Conservation (phyloP, 495 filamentous ascomycete species). For the Cetradonia linearis region DNA sequence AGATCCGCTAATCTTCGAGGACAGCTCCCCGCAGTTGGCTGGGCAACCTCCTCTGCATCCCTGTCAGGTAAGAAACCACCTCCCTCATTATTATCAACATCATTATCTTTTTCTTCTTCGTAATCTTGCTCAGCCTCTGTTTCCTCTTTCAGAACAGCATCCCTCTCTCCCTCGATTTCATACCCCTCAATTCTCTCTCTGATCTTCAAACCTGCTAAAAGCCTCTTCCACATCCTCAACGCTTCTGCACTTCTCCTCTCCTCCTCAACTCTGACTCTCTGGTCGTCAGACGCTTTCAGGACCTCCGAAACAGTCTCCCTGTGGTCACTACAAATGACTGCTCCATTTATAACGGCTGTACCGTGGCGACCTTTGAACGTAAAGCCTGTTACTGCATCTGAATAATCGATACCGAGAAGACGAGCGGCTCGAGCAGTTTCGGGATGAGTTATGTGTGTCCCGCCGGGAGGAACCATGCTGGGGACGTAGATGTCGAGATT, state of each 20-base stretch:
- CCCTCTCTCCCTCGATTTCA: slow-evolving; percentile 42
- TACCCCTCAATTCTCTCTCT: slow-evolving; percentile 62
- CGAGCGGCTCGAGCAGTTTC: slow-evolving; percentile 62
- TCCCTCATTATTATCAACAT: slow-evolving; percentile 23
- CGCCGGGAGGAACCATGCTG: slow-evolving; percentile 82
- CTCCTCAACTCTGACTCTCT: slow-evolving; percentile 46
- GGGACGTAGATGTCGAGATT: slow-evolving; percentile 90
- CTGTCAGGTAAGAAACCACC: slow-evolving; percentile 22
- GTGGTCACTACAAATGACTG: slow-evolving; percentile 62
- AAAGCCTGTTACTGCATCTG: slow-evolving; percentile 84
- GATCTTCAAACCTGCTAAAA: slow-evolving; percentile 67
- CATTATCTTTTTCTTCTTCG: slow-evolving; percentile 25
- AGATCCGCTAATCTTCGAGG: neutral
- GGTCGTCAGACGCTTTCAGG: slow-evolving; percentile 51
- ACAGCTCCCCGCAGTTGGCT: slow-evolving; percentile 16
- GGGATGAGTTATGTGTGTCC: slow-evolving; percentile 56
- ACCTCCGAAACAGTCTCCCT: slow-evolving; percentile 61
- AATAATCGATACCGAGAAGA: slow-evolving; percentile 74
- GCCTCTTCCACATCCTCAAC: slow-evolving; percentile 64
- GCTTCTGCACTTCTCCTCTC: slow-evolving; percentile 46
- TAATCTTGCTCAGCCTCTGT: slow-evolving; percentile 22
- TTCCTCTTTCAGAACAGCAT: slow-evolving; percentile 22
- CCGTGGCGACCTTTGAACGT: slow-evolving; percentile 71
- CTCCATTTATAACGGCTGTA: slow-evolving; percentile 66
- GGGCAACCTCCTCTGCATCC: slow-evolving; percentile 3